These are phyloP conservation scores for Yarrowia sp. DNA, from an alignment of 805 yeast genomes.

Conservation along the genomic window DNA sequence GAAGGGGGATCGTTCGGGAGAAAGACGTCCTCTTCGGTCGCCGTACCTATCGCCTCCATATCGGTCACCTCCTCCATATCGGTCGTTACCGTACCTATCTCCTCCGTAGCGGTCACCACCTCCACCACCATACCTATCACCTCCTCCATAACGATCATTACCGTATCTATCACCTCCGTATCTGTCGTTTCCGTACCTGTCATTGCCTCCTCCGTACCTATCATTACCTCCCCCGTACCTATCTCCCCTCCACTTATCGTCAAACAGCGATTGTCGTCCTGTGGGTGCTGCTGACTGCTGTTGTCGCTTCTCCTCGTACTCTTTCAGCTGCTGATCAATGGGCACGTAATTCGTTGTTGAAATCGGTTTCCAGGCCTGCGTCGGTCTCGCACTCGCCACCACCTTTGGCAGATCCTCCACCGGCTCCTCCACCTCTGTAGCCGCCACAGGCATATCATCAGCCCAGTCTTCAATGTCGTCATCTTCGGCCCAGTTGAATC, in stretches of 20 bases:
- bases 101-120: not conserved
- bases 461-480: constrained; percentile 42
- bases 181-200: not conserved
- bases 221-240: not conserved
- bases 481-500: constrained; percentile 42
- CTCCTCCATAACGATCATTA: not conserved
- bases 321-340: constrained; percentile 33
- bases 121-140: not conserved
- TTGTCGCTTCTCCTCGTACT: constrained; percentile 30
- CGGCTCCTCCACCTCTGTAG: constrained; percentile 15
- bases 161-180: not conserved
- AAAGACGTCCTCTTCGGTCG: constrained; percentile 15
- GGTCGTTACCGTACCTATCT: not conserved
- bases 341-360: constrained; percentile 29
- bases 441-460: constrained; percentile 28
- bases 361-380: constrained; percentile 14
- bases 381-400: constrained; percentile 7
- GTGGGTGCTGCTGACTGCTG: constrained; percentile 10
- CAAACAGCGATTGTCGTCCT: constrained; percentile 5
- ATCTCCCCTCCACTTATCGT: constrained; percentile 25
- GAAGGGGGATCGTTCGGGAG: not conserved
- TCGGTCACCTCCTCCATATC: not conserved
- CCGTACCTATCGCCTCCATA: not conserved
- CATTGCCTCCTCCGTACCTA: not conserved
- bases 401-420: constrained; percentile 1